A percentile compares a stretch with the other conserved stretches of the same genome.
Conservation (phyloP, 2,329 filamentous ascomycete species). For the Pestalotiopsis sp. region DNA sequence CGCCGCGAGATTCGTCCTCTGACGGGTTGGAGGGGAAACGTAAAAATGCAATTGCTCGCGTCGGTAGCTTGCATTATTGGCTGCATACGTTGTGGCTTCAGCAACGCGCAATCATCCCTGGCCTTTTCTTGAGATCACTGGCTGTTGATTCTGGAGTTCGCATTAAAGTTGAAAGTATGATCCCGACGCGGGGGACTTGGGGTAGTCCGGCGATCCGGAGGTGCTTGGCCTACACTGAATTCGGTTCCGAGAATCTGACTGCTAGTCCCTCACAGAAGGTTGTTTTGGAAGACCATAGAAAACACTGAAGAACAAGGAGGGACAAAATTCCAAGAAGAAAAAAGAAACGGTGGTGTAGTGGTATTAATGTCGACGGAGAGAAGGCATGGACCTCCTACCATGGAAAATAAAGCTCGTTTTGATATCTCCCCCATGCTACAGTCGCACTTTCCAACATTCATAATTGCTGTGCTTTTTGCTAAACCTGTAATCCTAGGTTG, state of each 20-base stretch:
- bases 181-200: slow-evolving; percentile 5
- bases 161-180: slow-evolving; percentile 12
- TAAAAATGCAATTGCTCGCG: not conserved
- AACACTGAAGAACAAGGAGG: no score
- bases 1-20: not conserved
- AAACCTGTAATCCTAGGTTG: not conserved
- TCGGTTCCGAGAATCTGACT: not conserved
- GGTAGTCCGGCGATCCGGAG: slow-evolving; percentile 4
- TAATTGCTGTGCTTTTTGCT: no score
- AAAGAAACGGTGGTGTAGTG: no score
- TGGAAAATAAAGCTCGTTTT: no score
- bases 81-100: not conserved
- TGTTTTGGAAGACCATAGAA: no score
- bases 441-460: no score
- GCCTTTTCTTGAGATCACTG: not conserved
- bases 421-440: no score
- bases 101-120: not conserved
- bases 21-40: not conserved
- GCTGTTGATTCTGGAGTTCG: not conserved
- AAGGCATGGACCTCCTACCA: no score
- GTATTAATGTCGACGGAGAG: no score
- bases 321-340: no score
- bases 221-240: not conserved
- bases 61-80: not conserved
- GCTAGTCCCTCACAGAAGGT: not conserved